Evolutionary conservation across 2,329 filamentous ascomycete species (phyloP), one percentile per base, ranked within the genome.

Genomic region (Penicillium sp.): DNA sequence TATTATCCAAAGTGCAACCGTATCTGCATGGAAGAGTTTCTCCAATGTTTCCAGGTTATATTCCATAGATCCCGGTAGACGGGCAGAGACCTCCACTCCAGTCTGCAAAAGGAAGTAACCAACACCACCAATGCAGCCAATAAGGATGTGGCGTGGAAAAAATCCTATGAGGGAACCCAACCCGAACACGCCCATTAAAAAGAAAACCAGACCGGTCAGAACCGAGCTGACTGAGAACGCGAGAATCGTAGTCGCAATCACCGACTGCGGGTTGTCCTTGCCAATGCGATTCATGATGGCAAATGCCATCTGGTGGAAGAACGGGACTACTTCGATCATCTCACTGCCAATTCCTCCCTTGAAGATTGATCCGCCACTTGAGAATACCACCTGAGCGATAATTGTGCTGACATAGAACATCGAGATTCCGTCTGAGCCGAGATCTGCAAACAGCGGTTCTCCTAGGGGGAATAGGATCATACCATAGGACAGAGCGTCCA

Each of bases 321-420:
- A 99, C 0, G 93, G 95, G 1, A 99, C 93, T 1, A 98, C 93
- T 77, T 99, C 95, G 64, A 98, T 99, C 87, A 99, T 88, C 74
- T 99, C 95, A 2, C 95, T 98, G 5, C 95, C 95, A 57, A 99
- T 87, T 3, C 91, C 92, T 16, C 95, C 93, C 64, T 85, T 89
- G 78, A 99, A 99, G 33, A 91, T 87, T 68, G 93, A 97, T 0
- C 91, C 90, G 3, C 87, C 87, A 21, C 83, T 82, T 0, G 93
- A 97, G 72, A 93, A 98, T 16, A 91, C 90, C 51, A 99, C 75
- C 72, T 99, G 95, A 0, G 95, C 90, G 42, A 98, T 84, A 61
- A 99, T 96, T 56, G 93, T 97, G 81, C 93, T 97, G 65, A 99
- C 90, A 73, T 98, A 99, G 78, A 98, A 99, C 76, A 99, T 97